Conservation (phyloP, 2,329 filamentous ascomycete species). For the Alternaria sp. region DNA sequence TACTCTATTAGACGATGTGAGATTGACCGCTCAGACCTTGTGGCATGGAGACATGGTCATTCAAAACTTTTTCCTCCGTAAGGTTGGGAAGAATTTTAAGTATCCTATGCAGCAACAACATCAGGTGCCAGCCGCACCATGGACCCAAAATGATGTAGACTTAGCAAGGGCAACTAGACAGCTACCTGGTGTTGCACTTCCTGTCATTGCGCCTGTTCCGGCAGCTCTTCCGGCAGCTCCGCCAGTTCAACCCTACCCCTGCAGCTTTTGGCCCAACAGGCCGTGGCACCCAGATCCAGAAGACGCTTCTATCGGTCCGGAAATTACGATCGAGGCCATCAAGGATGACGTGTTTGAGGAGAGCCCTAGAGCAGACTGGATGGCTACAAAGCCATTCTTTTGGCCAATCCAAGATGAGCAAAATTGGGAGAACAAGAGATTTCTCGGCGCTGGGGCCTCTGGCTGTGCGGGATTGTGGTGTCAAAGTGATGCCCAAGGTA, state of each 20-base stretch:
- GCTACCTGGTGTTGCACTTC: not conserved
- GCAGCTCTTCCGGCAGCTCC: not conserved
- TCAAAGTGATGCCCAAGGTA: not conserved
- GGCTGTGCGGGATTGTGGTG: conserved; percentile 6
- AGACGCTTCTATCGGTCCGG: not conserved
- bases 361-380: not conserved
- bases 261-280: not conserved
- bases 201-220: not conserved
- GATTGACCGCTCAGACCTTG: not conserved
- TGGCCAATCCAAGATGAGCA: not conserved
- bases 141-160: not conserved
- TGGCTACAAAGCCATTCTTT: not conserved
- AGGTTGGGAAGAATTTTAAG: not conserved
- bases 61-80: not conserved
- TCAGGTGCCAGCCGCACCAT: not conserved
- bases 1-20: not conserved
- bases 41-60: not conserved
- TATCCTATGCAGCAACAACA: not conserved
- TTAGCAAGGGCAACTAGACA: not conserved
- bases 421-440: conserved; percentile 3
- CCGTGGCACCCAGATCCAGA: not conserved
- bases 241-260: not conserved
- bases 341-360: not conserved
- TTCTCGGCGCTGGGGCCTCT: conserved; percentile 7
- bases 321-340: not conserved